Evolutionary conservation across 129 eudicot species (phyloP).

Genomic region (Smallanthus sonchifolius): DNA sequence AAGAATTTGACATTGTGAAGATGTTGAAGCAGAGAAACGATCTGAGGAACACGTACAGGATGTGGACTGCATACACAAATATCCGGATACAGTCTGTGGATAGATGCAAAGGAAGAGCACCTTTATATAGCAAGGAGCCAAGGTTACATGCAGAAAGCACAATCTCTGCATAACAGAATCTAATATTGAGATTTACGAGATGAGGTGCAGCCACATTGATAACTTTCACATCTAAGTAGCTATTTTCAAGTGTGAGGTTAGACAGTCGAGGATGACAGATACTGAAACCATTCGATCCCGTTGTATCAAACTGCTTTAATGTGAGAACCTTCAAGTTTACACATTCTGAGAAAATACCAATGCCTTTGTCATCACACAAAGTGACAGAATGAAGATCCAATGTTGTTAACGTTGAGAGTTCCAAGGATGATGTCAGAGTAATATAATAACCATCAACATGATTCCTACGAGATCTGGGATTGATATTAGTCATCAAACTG

Average conservation of each 20-base stretch:
- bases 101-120: neutral
- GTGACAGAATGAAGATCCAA: neutral
- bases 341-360: slow-evolving; percentile 14
- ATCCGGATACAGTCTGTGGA: neutral
- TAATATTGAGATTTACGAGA: slow-evolving; percentile 2
- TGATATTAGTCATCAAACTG: neutral
- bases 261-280: neutral
- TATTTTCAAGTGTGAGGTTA: neutral
- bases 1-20: neutral
- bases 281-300: neutral
- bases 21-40: neutral
- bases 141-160: slow-evolving; percentile 6
- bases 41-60: neutral
- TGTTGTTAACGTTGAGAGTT: slow-evolving; percentile 5
- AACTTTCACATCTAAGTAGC: neutral
- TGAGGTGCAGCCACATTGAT: slow-evolving; percentile 11
- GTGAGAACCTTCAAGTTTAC: slow-evolving; percentile 12
- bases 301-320: neutral
- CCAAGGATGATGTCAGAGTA: slow-evolving; percentile 10
- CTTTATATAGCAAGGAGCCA: neutral
- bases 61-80: neutral
- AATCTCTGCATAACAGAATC: neutral
- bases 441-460: too few species aligned
- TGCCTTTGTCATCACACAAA: neutral
- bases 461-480: too few species aligned